Percentiles rank a stretch among this genome's conserved stretches.
Evolutionary conservation across 228 moss, liverwort and hornwort species (phyloP).

Genomic region (Sphagnum fallax): DNA sequence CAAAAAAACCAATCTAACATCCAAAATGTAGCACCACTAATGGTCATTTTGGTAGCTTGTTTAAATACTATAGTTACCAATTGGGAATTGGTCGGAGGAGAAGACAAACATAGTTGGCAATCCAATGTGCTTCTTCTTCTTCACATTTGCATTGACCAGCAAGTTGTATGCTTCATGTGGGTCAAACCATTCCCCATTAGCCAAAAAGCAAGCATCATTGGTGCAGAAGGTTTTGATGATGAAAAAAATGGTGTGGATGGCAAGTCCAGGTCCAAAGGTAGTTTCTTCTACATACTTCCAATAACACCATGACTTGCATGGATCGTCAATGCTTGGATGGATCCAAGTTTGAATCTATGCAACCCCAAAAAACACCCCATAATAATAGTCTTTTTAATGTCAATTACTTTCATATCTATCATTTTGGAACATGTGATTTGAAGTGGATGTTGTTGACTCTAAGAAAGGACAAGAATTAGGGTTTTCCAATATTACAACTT

Average conservation of each 20-base stretch:
- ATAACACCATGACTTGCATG: constrained; percentile 52
- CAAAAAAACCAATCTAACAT: not conserved
- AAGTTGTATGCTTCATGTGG: constrained; percentile 44
- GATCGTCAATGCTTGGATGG: constrained; percentile 22
- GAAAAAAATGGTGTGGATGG: constrained; percentile 48
- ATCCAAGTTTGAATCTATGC: constrained; percentile 40
- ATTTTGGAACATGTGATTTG: too few relatives aligned
- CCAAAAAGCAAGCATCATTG: constrained; percentile 22
- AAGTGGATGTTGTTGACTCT: too few relatives aligned
- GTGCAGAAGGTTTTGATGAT: constrained; percentile 36
- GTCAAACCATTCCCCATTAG: constrained; percentile 44
- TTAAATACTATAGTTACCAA: constrained; percentile 7
- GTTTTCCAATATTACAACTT: too few relatives aligned
- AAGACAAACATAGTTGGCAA: constrained; percentile 48
- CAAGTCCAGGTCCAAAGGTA: constrained; percentile 41
- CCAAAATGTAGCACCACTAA: not conserved
- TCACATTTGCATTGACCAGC: constrained; percentile 33
- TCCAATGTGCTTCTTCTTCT: constrained; percentile 28
- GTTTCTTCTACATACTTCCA: constrained; percentile 61
- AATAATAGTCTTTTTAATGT: too few relatives aligned
- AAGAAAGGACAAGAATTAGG: too few relatives aligned
- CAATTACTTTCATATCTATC: too few relatives aligned
- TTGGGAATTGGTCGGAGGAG: constrained; percentile 52
- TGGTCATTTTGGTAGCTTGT: not conserved
- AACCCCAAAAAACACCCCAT: too few relatives aligned